phyloP scores from a whole-genome alignment of 306 rosid species.

The Casuarina glauca region DNA sequence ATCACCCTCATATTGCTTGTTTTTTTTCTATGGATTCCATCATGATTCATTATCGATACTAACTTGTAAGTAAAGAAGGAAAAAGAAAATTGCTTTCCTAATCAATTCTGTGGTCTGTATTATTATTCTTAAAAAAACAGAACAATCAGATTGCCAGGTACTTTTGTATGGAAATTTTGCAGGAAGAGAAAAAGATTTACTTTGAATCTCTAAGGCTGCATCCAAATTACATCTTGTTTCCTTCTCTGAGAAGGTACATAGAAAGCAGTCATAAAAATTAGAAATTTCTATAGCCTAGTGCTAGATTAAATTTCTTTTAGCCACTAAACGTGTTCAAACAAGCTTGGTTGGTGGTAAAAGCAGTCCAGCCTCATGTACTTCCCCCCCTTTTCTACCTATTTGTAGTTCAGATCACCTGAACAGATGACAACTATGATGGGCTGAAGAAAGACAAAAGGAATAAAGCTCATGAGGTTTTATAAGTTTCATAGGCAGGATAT shows the following conservation, averaged over 20 bases:
- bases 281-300: neutral
- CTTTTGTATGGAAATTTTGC: no score
- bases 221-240: neutral
- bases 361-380: no score
- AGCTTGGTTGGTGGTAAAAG: no score
- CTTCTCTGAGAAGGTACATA: neutral
- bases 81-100: neutral
- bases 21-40: slow-evolving; percentile 15
- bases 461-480: neutral
- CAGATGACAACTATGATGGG: no score
- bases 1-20: neutral
- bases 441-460: no score
- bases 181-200: no score
- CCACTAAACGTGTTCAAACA: no score
- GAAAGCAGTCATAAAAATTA: neutral
- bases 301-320: neutral
- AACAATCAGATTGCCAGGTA: neutral
- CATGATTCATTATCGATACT: slow-evolving; percentile 21
- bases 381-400: neutral
- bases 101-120: neutral
- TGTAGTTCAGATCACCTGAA: neutral
- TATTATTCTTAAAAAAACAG: neutral
- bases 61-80: neutral
- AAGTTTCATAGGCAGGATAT: neutral
- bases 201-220: no score